phyloP scores from a whole-genome alignment of 441 rosid genomes.

The Pelargonium australe region DNA sequence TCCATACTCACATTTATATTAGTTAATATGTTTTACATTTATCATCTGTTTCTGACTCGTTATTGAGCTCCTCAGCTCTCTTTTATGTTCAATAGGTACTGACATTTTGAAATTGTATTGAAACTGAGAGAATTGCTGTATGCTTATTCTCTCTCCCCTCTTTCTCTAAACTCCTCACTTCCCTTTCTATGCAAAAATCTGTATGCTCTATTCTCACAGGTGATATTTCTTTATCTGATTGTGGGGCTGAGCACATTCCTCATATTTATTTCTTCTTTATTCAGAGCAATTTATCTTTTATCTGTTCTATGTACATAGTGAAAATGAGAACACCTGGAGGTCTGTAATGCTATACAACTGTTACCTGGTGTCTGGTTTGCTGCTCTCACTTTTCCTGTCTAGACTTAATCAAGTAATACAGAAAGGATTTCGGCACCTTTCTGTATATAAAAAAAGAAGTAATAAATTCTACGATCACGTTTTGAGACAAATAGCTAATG shows the following conservation, averaged over 20 bases:
- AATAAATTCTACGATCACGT: neutral
- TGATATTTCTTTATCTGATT: neutral
- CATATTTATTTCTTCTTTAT: neutral
- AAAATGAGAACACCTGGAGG: neutral
- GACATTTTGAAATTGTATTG: neutral
- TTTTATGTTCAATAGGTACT: neutral
- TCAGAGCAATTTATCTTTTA: neutral
- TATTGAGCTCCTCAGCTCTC: no score
- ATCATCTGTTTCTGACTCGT: no score
- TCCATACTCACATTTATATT: neutral
- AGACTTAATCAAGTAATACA: neutral
- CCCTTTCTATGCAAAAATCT: neutral
- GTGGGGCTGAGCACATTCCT: neutral
- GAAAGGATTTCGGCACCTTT: no score
- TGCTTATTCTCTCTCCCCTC: neutral
- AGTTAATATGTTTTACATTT: neutral
- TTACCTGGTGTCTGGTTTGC: neutral
- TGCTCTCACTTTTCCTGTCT: neutral
- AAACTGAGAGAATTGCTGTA: neutral
- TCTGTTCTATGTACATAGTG: neutral
- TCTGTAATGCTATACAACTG: neutral
- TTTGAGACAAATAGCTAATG: slow-evolving; percentile 9
- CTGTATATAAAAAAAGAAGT: no score
- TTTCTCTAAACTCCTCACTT: neutral
- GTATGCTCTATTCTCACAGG: neutral